A percentile compares a stretch with the other conserved stretches of the same genome.
phyloP scores from a whole-genome alignment of 2,329 filamentous ascomycete species.

The Talaromyces marneffei region DNA sequence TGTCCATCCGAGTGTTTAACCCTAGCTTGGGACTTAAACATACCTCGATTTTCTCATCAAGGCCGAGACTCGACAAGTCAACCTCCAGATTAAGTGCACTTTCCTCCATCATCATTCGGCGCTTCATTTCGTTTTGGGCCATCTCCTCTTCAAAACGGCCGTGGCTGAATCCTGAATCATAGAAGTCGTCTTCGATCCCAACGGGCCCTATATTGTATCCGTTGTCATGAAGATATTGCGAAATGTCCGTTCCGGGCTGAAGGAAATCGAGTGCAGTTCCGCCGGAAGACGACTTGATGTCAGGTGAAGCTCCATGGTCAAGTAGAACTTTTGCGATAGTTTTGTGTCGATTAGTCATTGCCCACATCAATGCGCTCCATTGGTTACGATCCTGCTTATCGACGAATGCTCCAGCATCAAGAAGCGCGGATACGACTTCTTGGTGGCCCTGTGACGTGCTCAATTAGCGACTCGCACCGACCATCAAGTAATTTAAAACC shows the following conservation, averaged over 20 bases:
- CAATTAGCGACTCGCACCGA: conserved; percentile 3
- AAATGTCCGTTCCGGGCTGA: conserved; percentile 91
- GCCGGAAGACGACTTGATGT: conserved; percentile 89
- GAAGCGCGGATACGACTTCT: conserved; percentile 73
- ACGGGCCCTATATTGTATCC: conserved; percentile 61
- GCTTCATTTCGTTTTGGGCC: conserved; percentile 90
- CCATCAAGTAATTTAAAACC: conserved; percentile 33
- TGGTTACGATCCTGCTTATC: conserved; percentile 93
- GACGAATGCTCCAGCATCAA: conserved; percentile 80
- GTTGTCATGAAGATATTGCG: conserved; percentile 88
- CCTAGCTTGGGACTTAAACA: conserved; percentile 22
- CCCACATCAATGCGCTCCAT: conserved; percentile 99
- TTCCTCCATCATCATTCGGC: conserved; percentile 95
- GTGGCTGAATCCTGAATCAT: conserved; percentile 84
- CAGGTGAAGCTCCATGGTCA: conserved; percentile 89
- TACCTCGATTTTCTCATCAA: conserved; percentile 93
- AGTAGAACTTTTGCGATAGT: conserved; percentile 87
- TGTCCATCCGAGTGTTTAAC: background rate
- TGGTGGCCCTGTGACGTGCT: conserved; percentile 64
- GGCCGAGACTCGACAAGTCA: conserved; percentile 86
- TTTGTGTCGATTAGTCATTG: conserved; percentile 98
- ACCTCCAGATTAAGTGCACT: conserved; percentile 96
- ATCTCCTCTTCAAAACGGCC: conserved; percentile 95
- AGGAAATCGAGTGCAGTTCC: conserved; percentile 95
- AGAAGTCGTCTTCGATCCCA: conserved; percentile 70